Evolutionary conservation across 2,329 filamentous ascomycete species (phyloP).

Genomic region (Aureobasidium subglaciale): DNA sequence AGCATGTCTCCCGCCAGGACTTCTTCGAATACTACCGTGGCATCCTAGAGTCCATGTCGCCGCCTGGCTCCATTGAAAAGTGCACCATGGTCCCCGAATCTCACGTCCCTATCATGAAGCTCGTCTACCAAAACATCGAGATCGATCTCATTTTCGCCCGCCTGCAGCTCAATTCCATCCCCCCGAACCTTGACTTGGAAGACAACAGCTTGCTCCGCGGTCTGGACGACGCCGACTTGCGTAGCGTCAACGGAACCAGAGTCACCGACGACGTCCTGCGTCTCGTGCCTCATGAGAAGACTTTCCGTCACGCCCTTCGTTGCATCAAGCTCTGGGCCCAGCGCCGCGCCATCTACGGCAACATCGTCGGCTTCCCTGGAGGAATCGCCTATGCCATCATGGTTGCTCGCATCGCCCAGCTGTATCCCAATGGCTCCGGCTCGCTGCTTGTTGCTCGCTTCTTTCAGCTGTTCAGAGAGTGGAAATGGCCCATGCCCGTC

Average conservation of each 20-base stretch:
- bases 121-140: slow-evolving; percentile 82
- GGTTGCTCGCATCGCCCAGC: slow-evolving; percentile 88
- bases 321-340: slow-evolving; percentile 97
- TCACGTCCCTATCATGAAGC: slow-evolving; percentile 95
- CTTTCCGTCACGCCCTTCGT: slow-evolving; percentile 80
- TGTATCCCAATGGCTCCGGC: slow-evolving; percentile 87
- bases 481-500: slow-evolving; percentile 93
- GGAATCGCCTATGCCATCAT: slow-evolving; percentile 98
- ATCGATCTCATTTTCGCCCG: slow-evolving; percentile 76
- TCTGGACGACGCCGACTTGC: slow-evolving; percentile 76
- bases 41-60: slow-evolving; percentile 67
- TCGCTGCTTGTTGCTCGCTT: slow-evolving; percentile 89
- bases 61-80: slow-evolving; percentile 72
- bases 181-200: slow-evolving; percentile 61
- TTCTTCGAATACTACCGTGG: slow-evolving; percentile 88
- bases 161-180: slow-evolving; percentile 36
- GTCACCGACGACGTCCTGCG: slow-evolving; percentile 89
- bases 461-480: slow-evolving; percentile 82
- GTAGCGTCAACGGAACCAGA: slow-evolving; percentile 86
- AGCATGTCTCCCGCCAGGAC: slow-evolving; percentile 79
- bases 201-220: slow-evolving; percentile 81
- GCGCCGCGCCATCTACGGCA: slow-evolving; percentile 84
- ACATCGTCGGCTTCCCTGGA: slow-evolving; percentile 92
- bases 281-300: slow-evolving; percentile 80
- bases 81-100: slow-evolving; percentile 81